Evolutionary conservation across 148 eudicot species (phyloP), one percentile per base, ranked within the genome.

Genomic region (Chenopodium berlandieri): DNA sequence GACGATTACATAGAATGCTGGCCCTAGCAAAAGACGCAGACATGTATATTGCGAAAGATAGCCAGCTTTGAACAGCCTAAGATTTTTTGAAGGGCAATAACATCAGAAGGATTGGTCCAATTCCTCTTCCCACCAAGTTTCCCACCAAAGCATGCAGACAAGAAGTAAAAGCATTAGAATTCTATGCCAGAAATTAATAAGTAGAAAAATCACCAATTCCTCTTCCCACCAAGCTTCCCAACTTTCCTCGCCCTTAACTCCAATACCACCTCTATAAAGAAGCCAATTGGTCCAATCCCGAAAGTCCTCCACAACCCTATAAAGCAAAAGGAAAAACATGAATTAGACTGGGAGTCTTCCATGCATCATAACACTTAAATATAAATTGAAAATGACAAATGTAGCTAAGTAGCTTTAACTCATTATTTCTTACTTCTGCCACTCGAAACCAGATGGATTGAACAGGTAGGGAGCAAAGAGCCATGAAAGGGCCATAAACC

Each of bases 191-290:
- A 31, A 31, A 30, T n/a, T 25, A 73, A 66, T 20, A 62, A 17
- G 47, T 27, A 9, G 34, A 74, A 79, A n/a, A 67, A 27, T 79
- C 89, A 97, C 99, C 95, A 92, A 81, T 90, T 97, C 99, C 82
- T 90, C 99, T 81, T 97, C 99, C 99, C 99, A 97, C 98, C 98
- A 97, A 37, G 99, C 97, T 89, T 97, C 98, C 99, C 99, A 97
- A 81, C 99, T 97, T 89, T 97, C 99, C 87, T 85, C 91, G 34
- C 97, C 99, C 86, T 94, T 91, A 37, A 97, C 99, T 71, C 99
- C 99, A 69, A 97, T 92, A 74, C 98, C 98, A 82, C 99, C 99
- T 84, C 99, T 89, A 84, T 97, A 97, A 67, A 97, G 90, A 85
- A 97, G 99, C 98, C 99, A 94, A 76, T 97, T 97, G 77, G 99